Percentiles rank a stretch among this genome's conserved stretches.
These are phyloP conservation scores for Candida piceae DNA, from an alignment of 805 yeast species.

Conservation along the genomic window DNA sequence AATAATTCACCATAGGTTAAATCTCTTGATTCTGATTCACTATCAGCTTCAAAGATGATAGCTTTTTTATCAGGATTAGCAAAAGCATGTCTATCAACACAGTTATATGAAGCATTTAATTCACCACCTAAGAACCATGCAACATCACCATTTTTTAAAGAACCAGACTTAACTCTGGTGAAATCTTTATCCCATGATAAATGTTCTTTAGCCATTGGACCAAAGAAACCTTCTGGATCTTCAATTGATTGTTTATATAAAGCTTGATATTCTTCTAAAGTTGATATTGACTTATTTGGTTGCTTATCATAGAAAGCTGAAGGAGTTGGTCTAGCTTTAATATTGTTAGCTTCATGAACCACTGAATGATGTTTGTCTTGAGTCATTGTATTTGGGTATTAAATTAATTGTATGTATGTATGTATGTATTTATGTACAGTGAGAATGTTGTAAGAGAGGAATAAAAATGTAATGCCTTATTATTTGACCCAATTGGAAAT, in stretches of 20 bases:
- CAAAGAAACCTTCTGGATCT: conserved; percentile 78
- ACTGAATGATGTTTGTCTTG: conserved; percentile 34
- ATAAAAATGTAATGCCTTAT: too few species aligned
- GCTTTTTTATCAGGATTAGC: conserved; percentile 68
- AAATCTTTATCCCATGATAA: conserved; percentile 81
- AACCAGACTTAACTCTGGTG: conserved; percentile 56
- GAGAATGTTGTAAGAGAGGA: too few species aligned
- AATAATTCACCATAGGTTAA: conserved; percentile 70
- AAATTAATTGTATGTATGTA: neutral
- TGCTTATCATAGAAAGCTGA: conserved; percentile 50
- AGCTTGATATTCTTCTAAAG: conserved; percentile 61
- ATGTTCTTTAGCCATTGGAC: conserved; percentile 64
- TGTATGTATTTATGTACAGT: too few species aligned
- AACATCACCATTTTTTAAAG: conserved; percentile 67
- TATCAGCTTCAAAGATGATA: conserved; percentile 77
- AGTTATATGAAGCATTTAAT: conserved; percentile 78
- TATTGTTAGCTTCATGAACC: conserved; percentile 59
- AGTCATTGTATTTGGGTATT: conserved; percentile 9
- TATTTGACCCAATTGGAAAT: too few species aligned
- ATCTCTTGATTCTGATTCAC: conserved; percentile 55
- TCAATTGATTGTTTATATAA: conserved; percentile 71
- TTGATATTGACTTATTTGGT: conserved; percentile 54
- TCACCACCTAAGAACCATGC: conserved; percentile 96
- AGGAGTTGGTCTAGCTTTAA: conserved; percentile 47
- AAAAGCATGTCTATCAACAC: conserved; percentile 79